Percentiles rank a stretch among this genome's conserved stretches.
Conservation (phyloP, 345 rosid species). For the Fremontodendron californicum region DNA sequence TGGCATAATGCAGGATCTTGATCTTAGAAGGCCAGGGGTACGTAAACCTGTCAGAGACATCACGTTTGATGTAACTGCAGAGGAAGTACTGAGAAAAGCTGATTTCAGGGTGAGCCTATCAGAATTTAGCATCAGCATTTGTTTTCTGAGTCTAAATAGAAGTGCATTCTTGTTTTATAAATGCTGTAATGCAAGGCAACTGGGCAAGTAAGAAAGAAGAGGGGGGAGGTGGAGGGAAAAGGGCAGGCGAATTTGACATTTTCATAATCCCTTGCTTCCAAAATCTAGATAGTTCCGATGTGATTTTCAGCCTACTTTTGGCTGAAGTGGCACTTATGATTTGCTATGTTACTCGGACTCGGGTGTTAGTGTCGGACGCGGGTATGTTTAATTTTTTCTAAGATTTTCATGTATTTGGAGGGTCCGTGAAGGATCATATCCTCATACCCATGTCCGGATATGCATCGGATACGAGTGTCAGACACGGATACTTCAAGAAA, state of each 20-base stretch:
- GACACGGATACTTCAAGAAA: too few relatives aligned
- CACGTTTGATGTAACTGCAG: conserved; percentile 51
- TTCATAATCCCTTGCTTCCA: not conserved
- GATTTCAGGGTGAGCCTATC: conserved; percentile 73
- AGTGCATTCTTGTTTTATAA: not conserved
- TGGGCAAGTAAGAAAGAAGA: not conserved
- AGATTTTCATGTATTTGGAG: too few relatives aligned
- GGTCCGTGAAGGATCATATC: too few relatives aligned
- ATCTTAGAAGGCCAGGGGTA: conserved; percentile 44
- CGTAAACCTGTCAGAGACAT: conserved; percentile 22
- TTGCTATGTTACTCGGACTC: too few relatives aligned
- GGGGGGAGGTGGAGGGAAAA: not conserved
- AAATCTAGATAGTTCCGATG: not conserved
- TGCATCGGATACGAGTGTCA: too few relatives aligned
- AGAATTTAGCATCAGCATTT: not conserved
- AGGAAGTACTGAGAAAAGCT: conserved; percentile 59
- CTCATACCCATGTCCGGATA: too few relatives aligned
- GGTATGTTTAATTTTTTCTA: too few relatives aligned
- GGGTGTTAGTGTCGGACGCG: too few relatives aligned
- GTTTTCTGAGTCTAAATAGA: not conserved
- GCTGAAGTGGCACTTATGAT: too few relatives aligned
- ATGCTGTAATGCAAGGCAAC: not conserved
- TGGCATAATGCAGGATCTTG: conserved; percentile 48
- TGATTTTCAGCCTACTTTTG: not conserved
- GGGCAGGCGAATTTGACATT: not conserved